Base-by-base conservation (phyloP, 352 stramenopile genomes). In the Pythium guiyangense region DNA sequence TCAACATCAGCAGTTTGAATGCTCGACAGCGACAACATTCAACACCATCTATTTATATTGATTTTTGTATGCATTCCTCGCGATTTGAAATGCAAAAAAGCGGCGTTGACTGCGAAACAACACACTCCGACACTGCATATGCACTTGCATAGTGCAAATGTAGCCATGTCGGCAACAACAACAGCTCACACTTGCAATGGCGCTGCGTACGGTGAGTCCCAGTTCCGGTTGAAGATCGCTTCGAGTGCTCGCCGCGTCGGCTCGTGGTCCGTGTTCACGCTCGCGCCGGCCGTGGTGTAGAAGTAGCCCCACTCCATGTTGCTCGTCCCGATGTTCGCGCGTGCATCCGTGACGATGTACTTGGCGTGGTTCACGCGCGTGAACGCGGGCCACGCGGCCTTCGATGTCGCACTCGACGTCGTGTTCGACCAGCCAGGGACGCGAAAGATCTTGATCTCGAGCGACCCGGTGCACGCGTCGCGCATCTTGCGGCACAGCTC, bases 241-340 rank as follows among this genome's bases (percentile, higher is more conserved):
- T 89, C 68, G 46, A 94, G 74, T 18, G 76, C 62, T 40, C 66
- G 46, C 22, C 79, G 75, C 40, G 73, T 86, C 14, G 60, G 34
- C 34, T 79, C 65, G 61, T 89, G 69, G 57, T 92, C 74, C n/a
- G 78, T 90, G 57, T 94, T 92, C 27, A 94, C 62, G 39, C 79
- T 91, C 22, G 74, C 76, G 18, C 82, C 84, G 22, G 84, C 80
- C 12, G 82, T 92, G 17, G 84, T 88, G 73, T 94, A 87, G 58
- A 92, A 94, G 61, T 94, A 94, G 11, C 79, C 77, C 84, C 84
- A 91, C 67, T 90, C 79, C 79, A 91, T 92, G 65, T 94, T 94
- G 59, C 82, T 92, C 35, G 82, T 92, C 25, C 84, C 82, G n/a
- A 94, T 66, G 60, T 94, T 94, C 31, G 75, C 79, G n/a, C 79